phyloP scores from a whole-genome alignment of 2,329 filamentous ascomycete genomes.

The Beauveria medogensis region DNA sequence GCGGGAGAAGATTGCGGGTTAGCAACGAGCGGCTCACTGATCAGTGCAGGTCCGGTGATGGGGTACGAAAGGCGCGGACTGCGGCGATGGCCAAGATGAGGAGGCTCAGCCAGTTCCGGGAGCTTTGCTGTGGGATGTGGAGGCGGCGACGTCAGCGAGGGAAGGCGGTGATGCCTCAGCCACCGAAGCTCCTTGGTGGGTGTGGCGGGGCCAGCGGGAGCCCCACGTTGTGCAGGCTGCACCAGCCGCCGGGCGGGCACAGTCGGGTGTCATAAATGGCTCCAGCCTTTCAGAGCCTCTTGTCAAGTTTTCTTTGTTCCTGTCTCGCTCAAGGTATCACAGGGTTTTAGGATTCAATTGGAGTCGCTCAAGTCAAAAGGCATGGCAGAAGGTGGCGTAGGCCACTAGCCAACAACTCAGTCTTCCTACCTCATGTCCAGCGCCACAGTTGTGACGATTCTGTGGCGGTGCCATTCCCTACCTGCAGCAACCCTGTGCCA shows the following conservation, averaged over 20 bases:
- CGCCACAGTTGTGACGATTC: not conserved
- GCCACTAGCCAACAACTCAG: not conserved
- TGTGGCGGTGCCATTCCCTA: not conserved
- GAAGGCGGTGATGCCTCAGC: conserved; percentile 13
- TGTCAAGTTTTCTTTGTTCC: not conserved
- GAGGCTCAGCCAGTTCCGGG: conserved; percentile 10
- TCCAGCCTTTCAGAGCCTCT: not conserved
- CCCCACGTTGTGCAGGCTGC: not conserved
- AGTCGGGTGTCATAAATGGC: not conserved
- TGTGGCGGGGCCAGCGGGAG: not conserved
- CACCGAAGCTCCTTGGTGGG: conserved; percentile 1
- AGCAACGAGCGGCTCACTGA: not conserved
- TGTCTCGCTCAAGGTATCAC: not conserved
- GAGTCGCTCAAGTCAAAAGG: not conserved
- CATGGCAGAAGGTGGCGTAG: not conserved
- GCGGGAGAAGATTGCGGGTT: not conserved
- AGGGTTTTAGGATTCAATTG: not conserved
- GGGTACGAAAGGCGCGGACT: not conserved
- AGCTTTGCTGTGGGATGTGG: conserved; percentile 10
- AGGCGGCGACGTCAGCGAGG: conserved; percentile 12
- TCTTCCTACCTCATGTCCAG: not conserved
- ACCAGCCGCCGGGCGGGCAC: not conserved
- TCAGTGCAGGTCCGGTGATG: not conserved
- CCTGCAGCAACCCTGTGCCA: not conserved
- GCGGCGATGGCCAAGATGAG: conserved; percentile 1